Evolutionary conservation across 257 asterid species (phyloP), one percentile per base, ranked within the genome.

Genomic region (Verbena officinalis): DNA sequence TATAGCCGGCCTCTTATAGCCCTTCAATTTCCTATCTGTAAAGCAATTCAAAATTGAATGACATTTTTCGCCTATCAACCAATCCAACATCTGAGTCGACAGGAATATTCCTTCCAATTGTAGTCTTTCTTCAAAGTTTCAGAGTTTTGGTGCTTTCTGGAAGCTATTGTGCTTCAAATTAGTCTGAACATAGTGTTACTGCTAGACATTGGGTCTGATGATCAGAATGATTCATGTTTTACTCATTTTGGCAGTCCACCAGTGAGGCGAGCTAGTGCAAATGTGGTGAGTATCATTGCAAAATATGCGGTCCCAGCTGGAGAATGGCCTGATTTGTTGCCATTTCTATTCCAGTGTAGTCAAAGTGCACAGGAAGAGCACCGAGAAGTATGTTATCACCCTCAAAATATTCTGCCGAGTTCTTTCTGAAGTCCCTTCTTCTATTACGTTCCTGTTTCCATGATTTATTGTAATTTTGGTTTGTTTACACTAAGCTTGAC

Each of bases 301-400:
- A 94, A 94, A 70, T 94, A 90, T 80, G 96, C 97, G 9, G 97
- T 94, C 60, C 97, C 99, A 30, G 78, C 91, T 51, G 97, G 99
- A 55, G 99, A 94, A 75, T 94, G 99, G 99, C 86, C 95, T 59
- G 97, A 94, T 76, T 78, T 94, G 69, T 75, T 94, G 80, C 99
- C 99, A 16, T 94, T 86, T 79, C 81, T 94, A 44, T 93, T 94
- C 73, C 95, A 94, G 72, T 90, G 96, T 69, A 90, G 97, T 79
- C 97, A 86, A 72, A 94, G 99, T 69, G 79, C 79, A 11, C 96
- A 90, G 62, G 99, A 90, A 81, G 99, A 94, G 71, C 99, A 94
- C 39, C 84, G 96, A 86, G 99, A 94, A 83, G 99, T 94, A 77
- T 45, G 84, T 64, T 70, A 39, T 52, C 33, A 48, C 20, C 33